Conservation (phyloP, 2,329 filamentous ascomycete genomes). For the Monilinia vaccinii-corymbosi region DNA sequence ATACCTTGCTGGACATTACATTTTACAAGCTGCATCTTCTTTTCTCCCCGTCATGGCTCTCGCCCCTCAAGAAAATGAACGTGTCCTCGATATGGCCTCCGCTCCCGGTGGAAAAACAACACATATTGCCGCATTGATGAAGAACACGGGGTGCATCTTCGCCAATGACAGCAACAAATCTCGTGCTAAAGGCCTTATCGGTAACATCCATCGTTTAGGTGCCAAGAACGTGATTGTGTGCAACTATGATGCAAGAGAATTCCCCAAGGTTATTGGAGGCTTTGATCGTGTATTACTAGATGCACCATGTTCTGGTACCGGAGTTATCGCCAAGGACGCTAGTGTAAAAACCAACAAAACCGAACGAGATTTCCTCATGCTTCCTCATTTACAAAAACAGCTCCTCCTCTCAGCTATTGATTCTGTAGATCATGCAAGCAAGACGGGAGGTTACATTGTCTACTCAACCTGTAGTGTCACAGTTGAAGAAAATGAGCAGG, state of each 20-base stretch:
- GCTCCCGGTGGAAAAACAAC: constrained; percentile 95
- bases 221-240: constrained; percentile 91
- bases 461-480: constrained; percentile 96
- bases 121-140: constrained; percentile 93
- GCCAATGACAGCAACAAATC: constrained; percentile 94
- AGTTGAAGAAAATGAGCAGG: constrained; percentile 86
- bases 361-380: constrained; percentile 83
- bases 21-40: constrained; percentile 90
- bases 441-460: constrained; percentile 89
- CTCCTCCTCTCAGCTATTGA: constrained; percentile 88
- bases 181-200: constrained; percentile 92
- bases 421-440: constrained; percentile 82
- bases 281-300: constrained; percentile 94
- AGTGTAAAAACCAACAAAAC: constrained; percentile 98
- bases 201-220: constrained; percentile 92
- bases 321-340: constrained; percentile 94
- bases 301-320: constrained; percentile 91
- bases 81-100: constrained; percentile 85
- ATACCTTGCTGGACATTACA: constrained; percentile 96
- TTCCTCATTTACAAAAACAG: constrained; percentile 93
- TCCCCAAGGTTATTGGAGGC: constrained; percentile 87
- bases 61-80: constrained; percentile 85
- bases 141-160: constrained; percentile 91
- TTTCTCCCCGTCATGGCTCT: constrained; percentile 98
- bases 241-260: constrained; percentile 90